These are phyloP conservation scores for Apiospora marii DNA, from an alignment of 2,329 filamentous ascomycete species.

Conservation along the genomic window DNA sequence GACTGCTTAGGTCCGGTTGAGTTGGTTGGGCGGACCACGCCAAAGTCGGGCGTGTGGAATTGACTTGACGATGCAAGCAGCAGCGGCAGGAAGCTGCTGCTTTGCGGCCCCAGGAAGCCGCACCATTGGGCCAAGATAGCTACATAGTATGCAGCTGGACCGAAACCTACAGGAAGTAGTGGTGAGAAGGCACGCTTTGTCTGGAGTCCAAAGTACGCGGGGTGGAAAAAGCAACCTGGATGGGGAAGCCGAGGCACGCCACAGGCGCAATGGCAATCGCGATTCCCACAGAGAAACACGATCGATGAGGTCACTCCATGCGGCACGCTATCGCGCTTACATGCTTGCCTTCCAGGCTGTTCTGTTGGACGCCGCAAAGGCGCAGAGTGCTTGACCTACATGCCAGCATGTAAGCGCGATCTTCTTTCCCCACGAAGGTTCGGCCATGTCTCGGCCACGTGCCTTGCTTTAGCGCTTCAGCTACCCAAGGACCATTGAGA, in stretches of 20 bases:
- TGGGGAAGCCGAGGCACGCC: conserved; percentile 16
- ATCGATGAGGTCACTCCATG: not conserved
- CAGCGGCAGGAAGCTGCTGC: not conserved
- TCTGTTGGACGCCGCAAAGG: not conserved
- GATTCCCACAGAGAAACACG: conserved; percentile 8
- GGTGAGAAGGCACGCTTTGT: not conserved
- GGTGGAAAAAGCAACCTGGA: conserved; percentile 15
- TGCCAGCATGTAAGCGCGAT: not conserved
- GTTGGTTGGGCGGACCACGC: not conserved
- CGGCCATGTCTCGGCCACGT: conserved; percentile 1
- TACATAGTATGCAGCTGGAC: not conserved
- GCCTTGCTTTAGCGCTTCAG: not conserved
- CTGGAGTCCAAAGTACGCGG: not conserved
- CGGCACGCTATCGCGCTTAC: not conserved
- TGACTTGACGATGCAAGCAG: not conserved
- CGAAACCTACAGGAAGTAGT: not conserved
- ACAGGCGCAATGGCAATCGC: not conserved
- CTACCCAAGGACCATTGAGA: not conserved
- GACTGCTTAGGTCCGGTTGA: not conserved
- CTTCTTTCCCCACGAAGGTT: not conserved
- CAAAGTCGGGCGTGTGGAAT: not conserved
- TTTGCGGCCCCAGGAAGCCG: not conserved
- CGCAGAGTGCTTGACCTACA: no score
- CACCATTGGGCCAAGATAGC: not conserved
- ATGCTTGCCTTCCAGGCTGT: not conserved